Base-by-base conservation (phyloP, 441 rosid species). In the Erodium trifolium region DNA sequence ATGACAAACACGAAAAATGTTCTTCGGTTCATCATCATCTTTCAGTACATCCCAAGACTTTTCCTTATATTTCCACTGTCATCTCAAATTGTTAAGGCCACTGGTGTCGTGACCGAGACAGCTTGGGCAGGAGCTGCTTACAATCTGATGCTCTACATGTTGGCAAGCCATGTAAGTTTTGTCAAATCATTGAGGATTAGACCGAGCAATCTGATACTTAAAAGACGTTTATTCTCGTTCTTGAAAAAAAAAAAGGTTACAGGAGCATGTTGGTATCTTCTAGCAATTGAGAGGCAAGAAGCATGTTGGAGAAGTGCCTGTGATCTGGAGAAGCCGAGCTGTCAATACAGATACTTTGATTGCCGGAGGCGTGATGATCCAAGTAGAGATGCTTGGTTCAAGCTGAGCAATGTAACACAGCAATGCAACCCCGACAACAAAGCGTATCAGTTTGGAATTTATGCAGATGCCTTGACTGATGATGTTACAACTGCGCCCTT, bases 91-190 rank as follows among this genome's bases (percentile, higher is more conserved):
- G 81, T 82, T 64, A 84, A 88, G 76, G 87, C 91, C 72, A 82
- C 88, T 3, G 97, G 98, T 7, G 87, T 90, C 47, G 88, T 88
- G 27, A 88, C 91, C 13, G 90, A 87, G 77, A 86, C 93, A 3
- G 90, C 97, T 35, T 88, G 96, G 97, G 96, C 90, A 0, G 97
- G 97, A 53, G 98, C 97, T 10, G 97, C 93, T 27, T 90, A 90
- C 71, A 90, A 93, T 80, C 88, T 90, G 29, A 82, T 89, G 76
- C 83, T 88, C 5, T 93, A 80, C 81, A 86, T 93, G 90, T 80
- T 93, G 77, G 98, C 98, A 78, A 87, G 97, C 84, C 97, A 93
- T 82, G 98, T 92, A 76, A 85, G 92, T 68, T n/a, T 13, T 51
- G 57, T 51, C 11, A 2, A 9, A 37, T 37, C 9, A 7, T 37